phyloP scores from a whole-genome alignment of 176 grass and related monocot species.

The Phoenix dactylifera region DNA sequence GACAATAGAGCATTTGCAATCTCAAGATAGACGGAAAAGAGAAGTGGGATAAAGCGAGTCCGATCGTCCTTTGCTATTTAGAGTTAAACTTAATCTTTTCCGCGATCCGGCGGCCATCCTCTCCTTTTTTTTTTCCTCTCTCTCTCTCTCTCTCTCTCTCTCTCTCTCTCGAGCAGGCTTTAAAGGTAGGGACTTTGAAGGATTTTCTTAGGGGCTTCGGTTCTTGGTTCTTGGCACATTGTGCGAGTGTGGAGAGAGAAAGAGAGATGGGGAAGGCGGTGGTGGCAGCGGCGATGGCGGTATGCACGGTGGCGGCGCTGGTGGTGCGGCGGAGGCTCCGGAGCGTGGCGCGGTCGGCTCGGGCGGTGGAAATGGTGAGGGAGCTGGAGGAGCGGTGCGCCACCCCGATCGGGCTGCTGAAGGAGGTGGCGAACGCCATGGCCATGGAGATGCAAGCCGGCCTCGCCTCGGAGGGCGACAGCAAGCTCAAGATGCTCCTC shows the following conservation, averaged over 20 bases:
- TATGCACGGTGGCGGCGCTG: conserved; percentile 3
- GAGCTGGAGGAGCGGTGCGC: conserved; percentile 43
- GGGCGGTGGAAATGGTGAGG: conserved; percentile 41
- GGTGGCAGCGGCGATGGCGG: conserved; percentile 15
- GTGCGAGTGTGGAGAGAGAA: neutral
- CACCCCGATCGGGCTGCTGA: conserved; percentile 31
- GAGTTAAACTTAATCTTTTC: too few species aligned
- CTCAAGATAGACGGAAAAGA: too few species aligned
- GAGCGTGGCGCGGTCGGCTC: conserved; percentile 7
- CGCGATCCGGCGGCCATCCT: too few species aligned
- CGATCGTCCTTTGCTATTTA: too few species aligned
- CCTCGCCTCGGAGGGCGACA: conserved; percentile 39
- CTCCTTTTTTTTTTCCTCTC: too few species aligned
- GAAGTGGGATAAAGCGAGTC: too few species aligned
- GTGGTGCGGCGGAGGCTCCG: conserved; percentile 8
- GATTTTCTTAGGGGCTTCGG: too few species aligned
- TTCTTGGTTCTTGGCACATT: too few species aligned
- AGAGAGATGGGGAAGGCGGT: conserved; percentile 21
- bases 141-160: too few species aligned
- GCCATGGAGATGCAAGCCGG: conserved; percentile 62
- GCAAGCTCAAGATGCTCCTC: conserved; percentile 77
- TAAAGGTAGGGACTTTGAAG: too few species aligned
- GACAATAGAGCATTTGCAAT: too few species aligned
- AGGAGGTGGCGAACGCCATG: conserved; percentile 48
- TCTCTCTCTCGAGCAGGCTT: too few species aligned